phyloP scores from a whole-genome alignment of 2,329 filamentous ascomycete species.

The Exophiala spinifera region DNA sequence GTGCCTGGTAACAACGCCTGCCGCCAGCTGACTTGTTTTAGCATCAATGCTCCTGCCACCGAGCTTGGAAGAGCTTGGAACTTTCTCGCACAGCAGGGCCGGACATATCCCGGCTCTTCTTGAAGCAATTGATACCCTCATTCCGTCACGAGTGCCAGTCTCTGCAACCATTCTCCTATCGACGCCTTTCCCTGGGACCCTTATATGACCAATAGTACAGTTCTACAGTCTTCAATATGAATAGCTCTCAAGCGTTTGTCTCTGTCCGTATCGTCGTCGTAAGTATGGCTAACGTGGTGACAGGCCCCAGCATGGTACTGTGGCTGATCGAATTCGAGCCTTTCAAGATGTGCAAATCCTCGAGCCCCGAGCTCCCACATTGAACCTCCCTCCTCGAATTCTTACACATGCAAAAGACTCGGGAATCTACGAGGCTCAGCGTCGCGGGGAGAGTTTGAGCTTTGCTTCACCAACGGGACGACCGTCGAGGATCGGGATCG shows the following conservation, averaged over 20 bases:
- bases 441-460: slow-evolving; percentile 6
- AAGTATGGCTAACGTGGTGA: slow-evolving; percentile 1
- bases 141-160: not conserved
- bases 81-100: not conserved
- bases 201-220: slow-evolving; percentile 10
- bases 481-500: slow-evolving; percentile 11
- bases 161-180: not conserved
- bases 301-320: slow-evolving; percentile 25
- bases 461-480: slow-evolving; percentile 11
- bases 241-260: slow-evolving; percentile 16
- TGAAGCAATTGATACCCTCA: not conserved
- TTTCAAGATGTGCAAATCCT: slow-evolving; percentile 23
- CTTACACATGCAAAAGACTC: slow-evolving; percentile 8
- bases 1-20: not conserved
- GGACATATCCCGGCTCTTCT: not conserved
- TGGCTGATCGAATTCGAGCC: slow-evolving; percentile 27
- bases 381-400: slow-evolving; percentile 9
- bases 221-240: slow-evolving; percentile 19
- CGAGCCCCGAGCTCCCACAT: slow-evolving; percentile 9
- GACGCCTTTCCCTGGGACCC: not conserved
- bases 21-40: no score
- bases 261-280: not conserved
- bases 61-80: not conserved
- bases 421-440: slow-evolving; percentile 4
- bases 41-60: not conserved